These are phyloP conservation scores for Handroanthus guayacan DNA, from an alignment of 257 asterid species.

Conservation along the genomic window DNA sequence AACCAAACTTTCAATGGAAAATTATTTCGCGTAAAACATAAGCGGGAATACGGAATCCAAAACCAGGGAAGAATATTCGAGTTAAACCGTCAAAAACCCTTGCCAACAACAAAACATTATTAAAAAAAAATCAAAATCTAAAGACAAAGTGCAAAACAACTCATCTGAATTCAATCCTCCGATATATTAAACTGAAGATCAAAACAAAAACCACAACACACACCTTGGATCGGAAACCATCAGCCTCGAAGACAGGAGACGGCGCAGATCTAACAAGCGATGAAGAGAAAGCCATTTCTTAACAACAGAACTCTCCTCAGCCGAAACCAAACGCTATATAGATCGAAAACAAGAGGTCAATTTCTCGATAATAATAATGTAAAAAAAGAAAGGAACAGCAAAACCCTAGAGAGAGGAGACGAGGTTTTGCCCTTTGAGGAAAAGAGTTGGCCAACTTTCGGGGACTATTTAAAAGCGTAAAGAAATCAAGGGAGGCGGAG, in stretches of 20 bases:
- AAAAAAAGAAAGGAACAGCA: background rate
- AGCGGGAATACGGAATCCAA: background rate
- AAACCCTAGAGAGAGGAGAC: slow-evolving; percentile 42
- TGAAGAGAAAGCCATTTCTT: slow-evolving; percentile 65
- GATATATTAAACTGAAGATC: background rate
- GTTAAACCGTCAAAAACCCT: background rate
- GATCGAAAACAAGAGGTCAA: background rate
- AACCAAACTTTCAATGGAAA: background rate
- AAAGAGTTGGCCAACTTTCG: slow-evolving; percentile 40
- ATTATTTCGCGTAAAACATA: background rate
- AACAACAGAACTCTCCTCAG: slow-evolving; percentile 28
- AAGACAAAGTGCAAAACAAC: slow-evolving; percentile 16
- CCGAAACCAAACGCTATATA: slow-evolving; percentile 28
- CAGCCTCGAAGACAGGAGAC: slow-evolving; percentile 52
- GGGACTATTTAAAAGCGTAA: slow-evolving; percentile 29
- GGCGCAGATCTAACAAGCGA: slow-evolving; percentile 61
- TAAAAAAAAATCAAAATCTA: background rate
- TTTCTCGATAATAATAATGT: background rate
- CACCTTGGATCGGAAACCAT: slow-evolving; percentile 55
- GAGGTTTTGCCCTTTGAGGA: slow-evolving; percentile 45
- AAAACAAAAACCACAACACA: background rate
- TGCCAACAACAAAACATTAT: too few species aligned
- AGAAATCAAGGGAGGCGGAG: slow-evolving; percentile 48
- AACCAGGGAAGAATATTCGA: slow-evolving; percentile 26
- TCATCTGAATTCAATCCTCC: slow-evolving; percentile 18